phyloP scores from a whole-genome alignment of 1,139 yeast genomes.

The Taphrina pruni region DNA sequence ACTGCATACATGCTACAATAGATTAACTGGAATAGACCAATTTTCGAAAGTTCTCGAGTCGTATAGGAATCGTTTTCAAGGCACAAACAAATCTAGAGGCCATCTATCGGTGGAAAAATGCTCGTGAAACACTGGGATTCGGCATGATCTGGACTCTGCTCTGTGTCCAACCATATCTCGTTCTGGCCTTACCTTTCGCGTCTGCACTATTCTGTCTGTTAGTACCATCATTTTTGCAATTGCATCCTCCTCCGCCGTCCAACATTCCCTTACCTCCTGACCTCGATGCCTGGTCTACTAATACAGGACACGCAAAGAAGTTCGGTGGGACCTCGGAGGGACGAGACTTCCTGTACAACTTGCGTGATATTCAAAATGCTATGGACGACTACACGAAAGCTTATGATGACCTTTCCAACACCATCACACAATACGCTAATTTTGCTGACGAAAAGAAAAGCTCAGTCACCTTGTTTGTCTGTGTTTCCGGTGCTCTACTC shows the following conservation, averaged over 20 bases:
- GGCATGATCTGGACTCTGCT: conserved; percentile 39
- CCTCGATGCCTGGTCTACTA: conserved; percentile 38
- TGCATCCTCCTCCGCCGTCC: conserved; percentile 65
- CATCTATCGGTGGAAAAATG: conserved; percentile 24
- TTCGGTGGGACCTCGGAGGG: conserved; percentile 39
- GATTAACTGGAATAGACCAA: conserved; percentile 11
- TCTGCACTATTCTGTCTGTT: conserved; percentile 64
- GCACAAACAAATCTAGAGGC: conserved; percentile 22
- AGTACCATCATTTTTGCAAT: conserved; percentile 70
- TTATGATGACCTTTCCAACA: conserved; percentile 44
- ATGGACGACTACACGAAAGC: conserved; percentile 47
- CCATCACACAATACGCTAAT: conserved; percentile 44
- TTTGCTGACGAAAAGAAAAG: conserved; percentile 36
- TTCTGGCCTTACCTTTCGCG: conserved; percentile 68
- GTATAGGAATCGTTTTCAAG: conserved; percentile 33
- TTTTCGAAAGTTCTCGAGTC: conserved; percentile 36
- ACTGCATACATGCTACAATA: not conserved
- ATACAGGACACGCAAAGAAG: conserved; percentile 32
- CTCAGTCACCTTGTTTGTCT: conserved; percentile 27
- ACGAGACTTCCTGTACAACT: conserved; percentile 51
- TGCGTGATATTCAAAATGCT: conserved; percentile 55
- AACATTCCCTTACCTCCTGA: conserved; percentile 36
- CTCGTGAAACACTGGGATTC: conserved; percentile 34
- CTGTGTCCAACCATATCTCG: conserved; percentile 70
- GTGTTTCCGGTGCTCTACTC: conserved; percentile 10